Conservation (phyloP, 495 filamentous ascomycete genomes). For the Bathelium albidoporum region DNA sequence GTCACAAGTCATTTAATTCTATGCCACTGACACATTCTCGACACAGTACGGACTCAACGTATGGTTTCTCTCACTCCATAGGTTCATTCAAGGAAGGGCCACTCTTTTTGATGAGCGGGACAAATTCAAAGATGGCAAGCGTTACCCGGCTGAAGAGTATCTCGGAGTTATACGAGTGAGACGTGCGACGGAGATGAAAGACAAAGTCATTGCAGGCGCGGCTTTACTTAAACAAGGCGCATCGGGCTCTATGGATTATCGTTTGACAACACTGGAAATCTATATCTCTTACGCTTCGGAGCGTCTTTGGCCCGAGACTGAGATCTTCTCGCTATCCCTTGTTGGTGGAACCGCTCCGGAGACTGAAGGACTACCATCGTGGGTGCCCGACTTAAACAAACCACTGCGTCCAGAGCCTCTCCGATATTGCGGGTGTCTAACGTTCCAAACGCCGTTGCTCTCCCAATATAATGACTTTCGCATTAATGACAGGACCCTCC, state of each 20-base stretch:
- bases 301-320: not conserved
- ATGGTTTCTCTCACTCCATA: not conserved
- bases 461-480: not conserved
- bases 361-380: not conserved
- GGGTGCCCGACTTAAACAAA: not conserved
- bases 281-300: not conserved
- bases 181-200: not conserved
- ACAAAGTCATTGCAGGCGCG: not conserved
- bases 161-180: not conserved
- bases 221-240: not conserved
- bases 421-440: not conserved
- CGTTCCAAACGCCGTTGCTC: not conserved
- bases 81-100: not conserved
- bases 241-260: not conserved
- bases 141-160: not conserved
- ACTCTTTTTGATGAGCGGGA: not conserved
- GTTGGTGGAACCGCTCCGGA: not conserved
- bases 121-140: not conserved
- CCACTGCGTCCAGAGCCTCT: not conserved
- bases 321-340: not conserved
- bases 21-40: not conserved
- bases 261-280: not conserved
- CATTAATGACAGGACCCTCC: not conserved
- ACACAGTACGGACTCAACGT: not conserved
- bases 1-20: not conserved